A percentile compares a stretch with the other conserved stretches of the same genome.
phyloP scores from a whole-genome alignment of 495 filamentous ascomycete genomes.

The Penicillium canariense region DNA sequence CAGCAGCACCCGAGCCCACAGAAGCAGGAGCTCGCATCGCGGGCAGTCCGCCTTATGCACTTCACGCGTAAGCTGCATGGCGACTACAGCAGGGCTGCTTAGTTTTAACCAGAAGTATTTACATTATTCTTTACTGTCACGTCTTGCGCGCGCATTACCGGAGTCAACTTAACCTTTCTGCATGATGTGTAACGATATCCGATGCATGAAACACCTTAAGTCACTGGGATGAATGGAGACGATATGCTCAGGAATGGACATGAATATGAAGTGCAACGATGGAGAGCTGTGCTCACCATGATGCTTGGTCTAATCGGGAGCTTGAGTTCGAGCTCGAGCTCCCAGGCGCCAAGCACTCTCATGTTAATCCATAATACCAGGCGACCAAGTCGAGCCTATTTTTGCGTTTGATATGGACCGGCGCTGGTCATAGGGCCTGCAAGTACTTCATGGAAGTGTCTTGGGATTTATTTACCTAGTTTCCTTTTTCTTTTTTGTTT shows the following conservation, averaged over 20 bases:
- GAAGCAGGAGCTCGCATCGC: constrained; percentile 41
- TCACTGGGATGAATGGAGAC: neutral
- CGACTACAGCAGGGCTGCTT: neutral
- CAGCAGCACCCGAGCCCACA: constrained; percentile 60
- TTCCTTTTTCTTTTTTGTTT: neutral
- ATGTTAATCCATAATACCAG: neutral
- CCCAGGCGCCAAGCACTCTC: neutral
- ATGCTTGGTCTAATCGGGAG: neutral
- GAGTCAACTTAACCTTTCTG: constrained; percentile 15
- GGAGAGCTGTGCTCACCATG: neutral
- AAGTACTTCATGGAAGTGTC: neutral
- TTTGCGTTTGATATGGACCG: neutral
- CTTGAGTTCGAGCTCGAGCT: neutral
- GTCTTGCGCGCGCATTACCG: neutral
- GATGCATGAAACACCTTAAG: constrained; percentile 1
- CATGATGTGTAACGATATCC: constrained; percentile 22
- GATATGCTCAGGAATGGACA: neutral
- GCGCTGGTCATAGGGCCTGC: neutral
- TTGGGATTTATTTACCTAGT: neutral
- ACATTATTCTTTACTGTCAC: constrained; percentile 1
- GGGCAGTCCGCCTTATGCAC: constrained; percentile 51
- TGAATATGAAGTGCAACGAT: neutral
- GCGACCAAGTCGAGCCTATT: neutral
- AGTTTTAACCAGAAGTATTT: neutral
- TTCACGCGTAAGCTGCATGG: constrained; percentile 52